phyloP scores from a whole-genome alignment of 1,284 basidiomycete genomes.

The Tilletia caries region DNA sequence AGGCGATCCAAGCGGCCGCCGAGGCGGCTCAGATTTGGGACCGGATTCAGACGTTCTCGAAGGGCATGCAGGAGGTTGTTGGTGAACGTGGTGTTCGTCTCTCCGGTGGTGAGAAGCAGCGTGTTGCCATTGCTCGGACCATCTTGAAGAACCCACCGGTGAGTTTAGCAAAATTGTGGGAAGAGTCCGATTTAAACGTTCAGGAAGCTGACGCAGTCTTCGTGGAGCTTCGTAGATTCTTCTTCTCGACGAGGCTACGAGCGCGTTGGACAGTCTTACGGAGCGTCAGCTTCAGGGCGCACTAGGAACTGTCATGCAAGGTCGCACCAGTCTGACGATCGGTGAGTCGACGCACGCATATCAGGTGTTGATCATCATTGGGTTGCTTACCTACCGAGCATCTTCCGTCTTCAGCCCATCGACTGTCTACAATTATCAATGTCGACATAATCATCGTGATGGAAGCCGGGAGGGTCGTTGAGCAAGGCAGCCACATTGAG shows the following conservation, averaged over 20 bases:
- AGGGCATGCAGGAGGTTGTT: conserved; percentile 71
- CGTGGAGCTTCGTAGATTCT: conserved; percentile 57
- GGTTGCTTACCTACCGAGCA: not conserved
- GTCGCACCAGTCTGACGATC: conserved; percentile 50
- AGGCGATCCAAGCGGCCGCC: conserved; percentile 42
- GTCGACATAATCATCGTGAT: conserved; percentile 48
- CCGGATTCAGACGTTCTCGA: conserved; percentile 63
- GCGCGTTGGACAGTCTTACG: conserved; percentile 55
- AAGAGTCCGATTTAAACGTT: no score
- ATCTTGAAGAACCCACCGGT: conserved; percentile 71
- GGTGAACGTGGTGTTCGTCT: conserved; percentile 78
- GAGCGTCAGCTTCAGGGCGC: conserved; percentile 48
- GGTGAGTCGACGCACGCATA: not conserved
- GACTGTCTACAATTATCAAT: conserved; percentile 52
- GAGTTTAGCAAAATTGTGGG: no score
- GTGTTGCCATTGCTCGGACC: conserved; percentile 80
- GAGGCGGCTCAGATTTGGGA: conserved; percentile 51
- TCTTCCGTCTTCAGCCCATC: conserved; percentile 32
- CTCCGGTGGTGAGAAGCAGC: conserved; percentile 67
- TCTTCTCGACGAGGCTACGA: conserved; percentile 75
- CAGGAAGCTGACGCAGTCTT: not conserved
- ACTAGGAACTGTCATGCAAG: conserved; percentile 46
- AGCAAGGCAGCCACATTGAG: conserved; percentile 46
- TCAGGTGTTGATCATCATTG: not conserved
- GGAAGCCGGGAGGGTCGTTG: conserved; percentile 32